phyloP scores from a whole-genome alignment of 2,329 filamentous ascomycete genomes.

The Myriosclerotinia duriaeana region DNA sequence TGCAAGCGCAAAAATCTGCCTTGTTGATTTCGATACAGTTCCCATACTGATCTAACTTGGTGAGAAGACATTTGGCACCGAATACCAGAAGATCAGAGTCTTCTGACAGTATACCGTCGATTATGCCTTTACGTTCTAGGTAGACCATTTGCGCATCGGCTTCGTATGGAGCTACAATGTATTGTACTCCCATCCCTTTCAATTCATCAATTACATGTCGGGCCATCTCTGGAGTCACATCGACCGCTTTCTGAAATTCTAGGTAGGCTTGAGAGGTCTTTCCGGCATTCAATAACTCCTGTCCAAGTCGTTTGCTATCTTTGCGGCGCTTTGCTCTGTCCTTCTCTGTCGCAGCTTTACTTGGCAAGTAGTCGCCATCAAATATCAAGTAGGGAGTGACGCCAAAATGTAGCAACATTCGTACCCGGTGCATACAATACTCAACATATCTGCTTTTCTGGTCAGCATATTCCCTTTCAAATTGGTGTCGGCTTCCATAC shows the following conservation, averaged over 20 bases:
- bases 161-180: slow-evolving; percentile 95
- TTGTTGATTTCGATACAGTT: slow-evolving; percentile 91
- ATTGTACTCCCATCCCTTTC: slow-evolving; percentile 75
- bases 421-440: slow-evolving; percentile 84
- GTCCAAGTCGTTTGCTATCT: slow-evolving; percentile 70
- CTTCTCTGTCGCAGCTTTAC: slow-evolving; percentile 84
- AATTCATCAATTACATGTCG: slow-evolving; percentile 86
- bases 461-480: slow-evolving; percentile 19
- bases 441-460: slow-evolving; percentile 71
- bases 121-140: slow-evolving; percentile 79
- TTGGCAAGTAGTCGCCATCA: slow-evolving; percentile 91
- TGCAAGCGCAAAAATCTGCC: slow-evolving; percentile 81
- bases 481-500: slow-evolving; percentile 49
- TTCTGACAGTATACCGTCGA: slow-evolving; percentile 88
- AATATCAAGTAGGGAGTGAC: slow-evolving; percentile 95
- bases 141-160: slow-evolving; percentile 97
- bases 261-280: slow-evolving; percentile 76
- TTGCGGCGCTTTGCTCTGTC: slow-evolving; percentile 73
- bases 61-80: slow-evolving; percentile 83
- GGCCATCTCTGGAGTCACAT: slow-evolving; percentile 96
- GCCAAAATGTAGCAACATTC: slow-evolving; percentile 91
- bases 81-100: slow-evolving; percentile 97
- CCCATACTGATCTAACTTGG: slow-evolving; percentile 91
- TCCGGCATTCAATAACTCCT: slow-evolving; percentile 79
- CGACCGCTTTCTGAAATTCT: slow-evolving; percentile 91